Conservation (phyloP, 805 yeast species). For the Wickerhamiella musiphila region DNA sequence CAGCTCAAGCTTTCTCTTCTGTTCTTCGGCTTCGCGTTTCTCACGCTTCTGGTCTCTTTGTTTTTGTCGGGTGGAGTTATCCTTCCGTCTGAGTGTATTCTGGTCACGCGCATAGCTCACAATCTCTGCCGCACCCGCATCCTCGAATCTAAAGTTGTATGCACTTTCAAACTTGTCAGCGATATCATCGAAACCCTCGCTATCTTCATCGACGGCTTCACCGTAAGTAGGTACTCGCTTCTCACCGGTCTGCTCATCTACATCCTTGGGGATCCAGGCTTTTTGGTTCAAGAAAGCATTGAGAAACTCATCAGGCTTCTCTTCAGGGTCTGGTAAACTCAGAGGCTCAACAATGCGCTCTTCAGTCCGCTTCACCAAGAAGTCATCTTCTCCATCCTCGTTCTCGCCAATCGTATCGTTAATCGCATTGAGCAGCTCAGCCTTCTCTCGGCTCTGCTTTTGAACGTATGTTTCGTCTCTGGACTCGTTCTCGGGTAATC, state of each 20-base stretch:
- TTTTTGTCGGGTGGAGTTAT: constrained; percentile 56
- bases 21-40: constrained; percentile 32
- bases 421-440: constrained; percentile 58
- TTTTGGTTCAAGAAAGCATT: constrained; percentile 53
- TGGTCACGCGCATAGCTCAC: constrained; percentile 85
- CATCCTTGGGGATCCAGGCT: constrained; percentile 76
- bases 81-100: constrained; percentile 75
- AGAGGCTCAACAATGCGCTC: constrained; percentile 21
- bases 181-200: constrained; percentile 79
- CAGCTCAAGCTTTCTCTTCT: constrained; percentile 40
- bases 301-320: constrained; percentile 51
- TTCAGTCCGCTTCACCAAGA: constrained; percentile 42
- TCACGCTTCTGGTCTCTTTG: constrained; percentile 59
- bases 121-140: constrained; percentile 76
- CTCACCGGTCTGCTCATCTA: constrained; percentile 39
- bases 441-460: constrained; percentile 61
- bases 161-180: constrained; percentile 85
- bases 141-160: constrained; percentile 89
- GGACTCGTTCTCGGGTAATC: constrained; percentile 34
- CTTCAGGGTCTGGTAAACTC: constrained; percentile 47
- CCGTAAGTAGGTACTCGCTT: constrained; percentile 17
- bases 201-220: constrained; percentile 37
- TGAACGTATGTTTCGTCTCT: constrained; percentile 44
- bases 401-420: constrained; percentile 35
- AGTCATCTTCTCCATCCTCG: constrained; percentile 27